Evolutionary conservation across 352 stramenopile genomes (phyloP).

Genomic region (Phytopythium helicoides): DNA sequence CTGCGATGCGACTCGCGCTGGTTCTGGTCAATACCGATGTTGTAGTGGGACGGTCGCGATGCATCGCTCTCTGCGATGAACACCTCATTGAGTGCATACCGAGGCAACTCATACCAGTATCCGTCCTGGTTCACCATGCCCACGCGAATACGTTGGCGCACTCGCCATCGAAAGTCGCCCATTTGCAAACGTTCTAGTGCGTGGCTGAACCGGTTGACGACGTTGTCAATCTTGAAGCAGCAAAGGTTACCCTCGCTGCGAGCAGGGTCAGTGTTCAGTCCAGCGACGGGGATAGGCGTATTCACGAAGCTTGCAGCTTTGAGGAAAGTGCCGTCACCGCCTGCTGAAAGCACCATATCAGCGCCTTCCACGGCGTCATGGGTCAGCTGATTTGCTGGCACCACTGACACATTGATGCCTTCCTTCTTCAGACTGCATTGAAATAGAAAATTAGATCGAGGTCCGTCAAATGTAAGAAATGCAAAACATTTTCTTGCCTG

Average conservation of each 20-base stretch:
- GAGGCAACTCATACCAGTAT: constrained; percentile 84
- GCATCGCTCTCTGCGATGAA: constrained; percentile 88
- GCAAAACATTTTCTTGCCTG: too few relatives aligned
- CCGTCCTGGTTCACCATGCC: constrained; percentile 89
- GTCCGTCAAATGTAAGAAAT: too few relatives aligned
- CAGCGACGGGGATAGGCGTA: constrained; percentile 78
- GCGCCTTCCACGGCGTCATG: constrained; percentile 74
- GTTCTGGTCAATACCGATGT: constrained; percentile 87
- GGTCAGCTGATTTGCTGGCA: constrained; percentile 76
- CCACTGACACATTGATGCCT: constrained; percentile 64
- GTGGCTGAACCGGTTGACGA: constrained; percentile 67
- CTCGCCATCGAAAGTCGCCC: constrained; percentile 77
- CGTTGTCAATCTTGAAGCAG: constrained; percentile 83
- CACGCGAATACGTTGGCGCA: constrained; percentile 82
- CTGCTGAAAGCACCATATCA: constrained; percentile 86
- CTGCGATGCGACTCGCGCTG: constrained; percentile 86
- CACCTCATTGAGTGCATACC: constrained; percentile 87
- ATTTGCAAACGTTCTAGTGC: constrained; percentile 64
- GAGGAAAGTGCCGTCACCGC: constrained; percentile 84
- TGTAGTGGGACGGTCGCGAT: constrained; percentile 84
- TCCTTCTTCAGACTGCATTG: constrained; percentile 57
- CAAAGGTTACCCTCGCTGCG: constrained; percentile 86
- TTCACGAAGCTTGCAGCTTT: constrained; percentile 88
- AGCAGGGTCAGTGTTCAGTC: constrained; percentile 83
- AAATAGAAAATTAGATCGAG: too few relatives aligned